Evolutionary conservation across 2,329 filamentous ascomycete species (phyloP), one percentile per base, ranked within the genome.

Genomic region (Dactylellina sp.): DNA sequence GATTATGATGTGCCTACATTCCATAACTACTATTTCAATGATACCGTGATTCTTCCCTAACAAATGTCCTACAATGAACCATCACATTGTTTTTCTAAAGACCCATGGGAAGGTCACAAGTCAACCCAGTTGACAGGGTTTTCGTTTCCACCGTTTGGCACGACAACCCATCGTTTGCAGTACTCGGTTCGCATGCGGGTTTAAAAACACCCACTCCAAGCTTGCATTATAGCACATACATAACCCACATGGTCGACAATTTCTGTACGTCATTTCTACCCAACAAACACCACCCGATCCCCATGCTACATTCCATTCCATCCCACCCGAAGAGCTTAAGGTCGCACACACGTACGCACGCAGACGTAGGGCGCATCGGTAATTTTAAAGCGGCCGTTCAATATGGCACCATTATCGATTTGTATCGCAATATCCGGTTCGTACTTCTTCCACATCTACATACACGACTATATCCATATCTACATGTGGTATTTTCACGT

Each of bases 361-460:
- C 32, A 62, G 7, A 52, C 16, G 11, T 6, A 12, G 7, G 35
- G 56, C 44, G 25, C 39, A 28, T 18, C 47, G 32, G 18, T 2
- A 24, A 11, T 35, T 18, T n/a, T 22, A 12, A 20, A 50, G 9
- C 46, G 22, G 22, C 25, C 11, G 9, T 32, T 4, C 39, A 32
- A 1, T 4, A 65, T 65, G 61, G 14, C 55, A 25, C 37, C 59
- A 4, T 59, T 35, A 7, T 60, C 63, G 6, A 59, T 68, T 40
- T 68, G 63, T 50, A 68, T 68, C 35, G 63, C 63, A 20, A 68
- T 68, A 46, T 68, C 63, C 50, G 63, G 63, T 68, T 28, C 28
- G 63, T 68, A 32, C 28, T 24, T 5, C 25, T 28, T 28, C 16
- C 44, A 2, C 18, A n/a, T 20, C 53, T 37, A 24, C 1, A 20